These are phyloP conservation scores for Podospora pseudopauciseta DNA, from an alignment of 495 filamentous ascomycete genomes.

Conservation along the genomic window DNA sequence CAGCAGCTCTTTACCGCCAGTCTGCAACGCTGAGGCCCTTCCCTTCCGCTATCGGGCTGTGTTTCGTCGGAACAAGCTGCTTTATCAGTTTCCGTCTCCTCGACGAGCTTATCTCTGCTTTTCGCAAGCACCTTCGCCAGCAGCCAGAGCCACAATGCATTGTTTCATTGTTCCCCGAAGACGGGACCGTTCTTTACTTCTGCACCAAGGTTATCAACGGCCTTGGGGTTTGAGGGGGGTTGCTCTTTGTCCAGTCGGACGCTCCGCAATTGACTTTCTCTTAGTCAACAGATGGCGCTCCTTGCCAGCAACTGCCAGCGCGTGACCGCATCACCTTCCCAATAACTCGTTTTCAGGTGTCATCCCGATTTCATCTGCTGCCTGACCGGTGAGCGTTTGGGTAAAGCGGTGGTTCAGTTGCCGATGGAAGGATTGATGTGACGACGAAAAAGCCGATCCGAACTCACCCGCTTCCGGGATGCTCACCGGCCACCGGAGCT, in stretches of 20 bases:
- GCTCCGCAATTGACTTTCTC: constrained; percentile 31
- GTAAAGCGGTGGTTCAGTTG: background rate
- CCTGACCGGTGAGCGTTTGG: constrained; percentile 5
- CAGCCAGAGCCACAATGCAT: constrained; percentile 7
- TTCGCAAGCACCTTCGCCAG: background rate
- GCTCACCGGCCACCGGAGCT: background rate
- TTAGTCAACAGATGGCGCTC: constrained; percentile 27
- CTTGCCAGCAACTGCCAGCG: constrained; percentile 14
- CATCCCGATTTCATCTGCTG: constrained; percentile 1
- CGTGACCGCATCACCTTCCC: constrained; percentile 24
- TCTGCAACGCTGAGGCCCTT: background rate
- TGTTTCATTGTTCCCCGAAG: constrained; percentile 26
- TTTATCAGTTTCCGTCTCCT: background rate
- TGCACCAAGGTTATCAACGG: constrained; percentile 17
- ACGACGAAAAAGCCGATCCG: constrained; percentile 6
- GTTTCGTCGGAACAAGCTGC: background rate
- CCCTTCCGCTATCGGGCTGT: constrained; percentile 2
- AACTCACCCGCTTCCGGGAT: background rate
- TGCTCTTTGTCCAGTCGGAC: constrained; percentile 28
- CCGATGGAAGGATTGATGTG: background rate
- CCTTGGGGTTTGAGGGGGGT: background rate
- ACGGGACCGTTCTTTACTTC: constrained; percentile 19
- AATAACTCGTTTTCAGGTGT: constrained; percentile 14
- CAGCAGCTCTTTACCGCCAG: constrained; percentile 2
- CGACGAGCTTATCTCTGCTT: constrained; percentile 9